phyloP scores from a whole-genome alignment of 1,284 basidiomycete genomes.

The Microbotryum scabiosae region DNA sequence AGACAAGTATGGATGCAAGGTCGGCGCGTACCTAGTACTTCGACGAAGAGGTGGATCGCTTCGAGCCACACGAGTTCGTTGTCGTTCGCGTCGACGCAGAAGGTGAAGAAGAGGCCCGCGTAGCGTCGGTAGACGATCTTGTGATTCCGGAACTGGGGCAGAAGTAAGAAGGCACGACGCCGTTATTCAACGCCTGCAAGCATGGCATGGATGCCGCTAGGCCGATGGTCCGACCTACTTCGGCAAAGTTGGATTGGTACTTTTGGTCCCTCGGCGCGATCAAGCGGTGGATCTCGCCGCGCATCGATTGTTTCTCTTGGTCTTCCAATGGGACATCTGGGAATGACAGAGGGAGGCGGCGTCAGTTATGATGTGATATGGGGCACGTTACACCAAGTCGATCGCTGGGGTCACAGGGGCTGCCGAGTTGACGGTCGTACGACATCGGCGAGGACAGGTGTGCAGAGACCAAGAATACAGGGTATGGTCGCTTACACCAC shows the following conservation, averaged over 20 bases:
- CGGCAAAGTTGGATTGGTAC: constrained; percentile 98
- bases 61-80: constrained; percentile 96
- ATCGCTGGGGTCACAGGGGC: background rate
- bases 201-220: too few species aligned
- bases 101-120: constrained; percentile 94
- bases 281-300: constrained; percentile 89
- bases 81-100: constrained; percentile 95
- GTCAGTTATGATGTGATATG: too few species aligned
- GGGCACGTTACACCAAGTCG: background rate
- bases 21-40: constrained; percentile 69
- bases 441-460: too few species aligned
- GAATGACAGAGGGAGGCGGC: too few species aligned
- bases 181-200: too few species aligned
- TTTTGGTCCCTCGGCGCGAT: constrained; percentile 97
- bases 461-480: too few species aligned
- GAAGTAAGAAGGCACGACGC: background rate
- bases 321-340: constrained; percentile 57
- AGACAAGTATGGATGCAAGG: background rate
- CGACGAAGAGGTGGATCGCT: constrained; percentile 95
- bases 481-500: constrained; percentile 95
- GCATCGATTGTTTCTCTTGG: constrained; percentile 87
- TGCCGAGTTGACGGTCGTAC: background rate
- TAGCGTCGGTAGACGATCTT: constrained; percentile 93
- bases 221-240: too few species aligned
- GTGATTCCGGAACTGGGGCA: constrained; percentile 75